Conservation (phyloP, 2,329 filamentous ascomycete species). For the Exophiala bonariae region DNA sequence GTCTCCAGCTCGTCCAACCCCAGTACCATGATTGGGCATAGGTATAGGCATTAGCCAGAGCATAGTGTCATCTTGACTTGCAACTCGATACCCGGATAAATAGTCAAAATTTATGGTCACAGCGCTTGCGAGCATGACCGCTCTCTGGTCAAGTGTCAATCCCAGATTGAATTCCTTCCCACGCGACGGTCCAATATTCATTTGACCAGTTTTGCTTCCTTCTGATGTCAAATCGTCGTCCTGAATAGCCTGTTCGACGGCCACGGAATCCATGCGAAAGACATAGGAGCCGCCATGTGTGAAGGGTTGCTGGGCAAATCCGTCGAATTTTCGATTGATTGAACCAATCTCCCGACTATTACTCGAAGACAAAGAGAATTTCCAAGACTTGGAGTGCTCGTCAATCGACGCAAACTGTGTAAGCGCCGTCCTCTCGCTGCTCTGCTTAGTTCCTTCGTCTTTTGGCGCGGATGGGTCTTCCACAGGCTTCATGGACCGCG, state of each 20-base stretch:
- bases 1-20: slow-evolving; percentile 39
- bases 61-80: slow-evolving; percentile 47
- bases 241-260: slow-evolving; percentile 37
- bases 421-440: slow-evolving; percentile 50
- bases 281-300: slow-evolving; percentile 67
- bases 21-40: slow-evolving; percentile 42
- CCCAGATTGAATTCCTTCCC: slow-evolving; percentile 36
- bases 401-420: slow-evolving; percentile 63
- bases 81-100: slow-evolving; percentile 64
- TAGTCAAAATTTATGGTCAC: slow-evolving; percentile 68
- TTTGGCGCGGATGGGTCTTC: slow-evolving; percentile 50
- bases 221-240: slow-evolving; percentile 41
- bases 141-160: slow-evolving; percentile 66
- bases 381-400: slow-evolving; percentile 65
- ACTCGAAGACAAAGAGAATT: slow-evolving; percentile 59
- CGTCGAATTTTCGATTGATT: slow-evolving; percentile 64
- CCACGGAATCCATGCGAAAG: slow-evolving; percentile 63
- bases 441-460: not conserved
- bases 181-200: slow-evolving; percentile 18
- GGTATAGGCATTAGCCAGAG: slow-evolving; percentile 54
- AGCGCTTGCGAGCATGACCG: slow-evolving; percentile 66
- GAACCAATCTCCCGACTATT: slow-evolving; percentile 56
- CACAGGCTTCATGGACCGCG: slow-evolving; percentile 27
- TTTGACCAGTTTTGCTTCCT: slow-evolving; percentile 30
- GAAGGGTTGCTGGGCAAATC: slow-evolving; percentile 64